Evolutionary conservation across 768 basidiomycete species (phyloP).

Genomic region (Leccinum subtestaceum): DNA sequence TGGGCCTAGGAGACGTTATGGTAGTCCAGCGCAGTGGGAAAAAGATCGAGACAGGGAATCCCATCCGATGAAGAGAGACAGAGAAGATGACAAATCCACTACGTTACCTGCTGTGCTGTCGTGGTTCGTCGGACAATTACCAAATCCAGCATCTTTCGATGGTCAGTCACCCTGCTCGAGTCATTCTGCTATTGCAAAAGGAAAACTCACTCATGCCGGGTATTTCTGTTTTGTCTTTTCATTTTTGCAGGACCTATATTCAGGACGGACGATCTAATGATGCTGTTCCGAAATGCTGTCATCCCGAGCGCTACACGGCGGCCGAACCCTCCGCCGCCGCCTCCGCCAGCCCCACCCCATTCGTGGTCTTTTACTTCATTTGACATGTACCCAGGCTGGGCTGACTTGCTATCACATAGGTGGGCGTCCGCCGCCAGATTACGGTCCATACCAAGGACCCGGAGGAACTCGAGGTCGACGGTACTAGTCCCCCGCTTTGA

Average conservation of each 20-base stretch:
- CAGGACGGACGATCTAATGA: conserved; percentile 87
- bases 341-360: conserved; percentile 49
- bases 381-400: neutral
- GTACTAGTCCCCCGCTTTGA: conserved; percentile 27
- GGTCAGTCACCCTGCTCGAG: conserved; percentile 47
- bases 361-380: conserved; percentile 1
- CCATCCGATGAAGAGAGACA: conserved; percentile 37
- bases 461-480: conserved; percentile 43
- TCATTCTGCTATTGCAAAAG: conserved; percentile 11
- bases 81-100: conserved; percentile 49
- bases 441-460: conserved; percentile 84
- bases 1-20: conserved; percentile 38
- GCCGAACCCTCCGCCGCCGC: conserved; percentile 57
- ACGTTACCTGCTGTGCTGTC: conserved; percentile 59
- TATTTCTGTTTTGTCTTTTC: conserved; percentile 7
- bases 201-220: conserved; percentile 10
- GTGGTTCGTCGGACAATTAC: conserved; percentile 85
- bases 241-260: conserved; percentile 73
- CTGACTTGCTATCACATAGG: conserved; percentile 32
- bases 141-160: conserved; percentile 72
- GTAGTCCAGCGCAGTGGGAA: conserved; percentile 42
- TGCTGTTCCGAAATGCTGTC: conserved; percentile 74
- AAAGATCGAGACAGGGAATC: conserved; percentile 44
- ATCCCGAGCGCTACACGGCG: conserved; percentile 60
- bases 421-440: conserved; percentile 81